Evolutionary conservation across 192 early-diverging fungal genomes (phyloP), one percentile per base, ranked within the genome.

Genomic region (Backusella psychrophila): DNA sequence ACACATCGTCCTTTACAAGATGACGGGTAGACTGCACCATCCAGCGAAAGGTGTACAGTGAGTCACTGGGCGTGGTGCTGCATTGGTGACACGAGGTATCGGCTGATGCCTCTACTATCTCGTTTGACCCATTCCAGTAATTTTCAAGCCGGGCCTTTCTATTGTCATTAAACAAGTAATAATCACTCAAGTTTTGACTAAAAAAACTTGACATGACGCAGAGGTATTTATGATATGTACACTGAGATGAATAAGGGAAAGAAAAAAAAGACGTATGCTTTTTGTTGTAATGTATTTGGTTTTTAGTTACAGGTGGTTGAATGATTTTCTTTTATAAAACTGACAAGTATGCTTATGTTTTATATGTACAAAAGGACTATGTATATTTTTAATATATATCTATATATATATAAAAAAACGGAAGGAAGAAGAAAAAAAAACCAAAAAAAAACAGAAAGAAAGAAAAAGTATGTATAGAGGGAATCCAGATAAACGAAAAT

Each of bases 1-100:
- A 74, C 1, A 74, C 53, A 63, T 74, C 72, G 59, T 74, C 72
- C 63, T 74, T 74, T 23, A 74, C 49, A 63, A 74, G 72, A 21
- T 69, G 68, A 38, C 38, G 68, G 12, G 68, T 35, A 26, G 35
- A 69, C 12, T 38, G 38, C 4, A 69, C 34, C 68, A 69, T 69
- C 68, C 68, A 69, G 8, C 38, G 34, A 35, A 69, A 41, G 11
- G 68, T 69, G n/a, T n/a, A 39, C 21, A 39, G 21, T 23, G 38
- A 12, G 31, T 38, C 34, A 69, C 39, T 38, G 9, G 21, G 9
- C 12, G 17, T 69, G 11, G 68, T 69, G 68, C 68, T 41, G 35
- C 68, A 69, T 69, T 41, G 35, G 68, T 69, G 68, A 38, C 35
- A 69, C 68, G 68, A 63, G 9, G 11, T 63, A 63, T 63, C 56